Evolutionary conservation across 495 filamentous ascomycete genomes (phyloP).

Genomic region (Stereocaulon alpinum): DNA sequence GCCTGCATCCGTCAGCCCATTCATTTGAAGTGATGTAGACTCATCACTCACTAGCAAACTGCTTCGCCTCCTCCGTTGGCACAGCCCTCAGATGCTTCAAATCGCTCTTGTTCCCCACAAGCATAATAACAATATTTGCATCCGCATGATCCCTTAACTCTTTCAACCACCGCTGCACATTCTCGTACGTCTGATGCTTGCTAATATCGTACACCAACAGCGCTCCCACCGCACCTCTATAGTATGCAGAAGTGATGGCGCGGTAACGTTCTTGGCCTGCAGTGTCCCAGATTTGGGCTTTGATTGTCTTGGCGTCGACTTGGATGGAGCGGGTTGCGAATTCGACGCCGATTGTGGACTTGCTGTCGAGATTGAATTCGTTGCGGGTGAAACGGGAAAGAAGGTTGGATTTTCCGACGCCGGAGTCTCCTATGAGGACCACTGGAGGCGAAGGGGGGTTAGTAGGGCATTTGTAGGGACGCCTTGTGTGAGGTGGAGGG

Average conservation of each 20-base stretch:
- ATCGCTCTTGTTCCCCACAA: conserved; percentile 99
- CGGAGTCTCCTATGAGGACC: conserved; percentile 96
- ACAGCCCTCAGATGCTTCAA: conserved; percentile 95
- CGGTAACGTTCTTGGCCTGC: conserved; percentile 98
- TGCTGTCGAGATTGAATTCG: conserved; percentile 99
- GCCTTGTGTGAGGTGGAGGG: background rate
- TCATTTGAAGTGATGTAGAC: no score
- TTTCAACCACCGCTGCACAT: conserved; percentile 98
- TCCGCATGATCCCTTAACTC: conserved; percentile 97
- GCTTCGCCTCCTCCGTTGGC: conserved; percentile 95
- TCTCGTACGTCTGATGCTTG: conserved; percentile 98
- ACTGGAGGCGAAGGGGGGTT: conserved; percentile 43
- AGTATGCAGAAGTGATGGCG: conserved; percentile 98
- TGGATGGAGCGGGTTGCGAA: conserved; percentile 98
- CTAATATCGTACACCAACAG: conserved; percentile 99
- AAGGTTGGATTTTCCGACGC: conserved; percentile 99
- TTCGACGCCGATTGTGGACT: conserved; percentile 99
- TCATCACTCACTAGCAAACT: conserved; percentile 76
- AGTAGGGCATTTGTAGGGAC: conserved; percentile 13
- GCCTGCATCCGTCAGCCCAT: conserved; percentile 44
- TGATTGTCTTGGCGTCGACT: conserved; percentile 99
- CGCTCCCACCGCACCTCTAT: conserved; percentile 92
- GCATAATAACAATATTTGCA: conserved; percentile 99
- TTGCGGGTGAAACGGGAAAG: conserved; percentile 99
- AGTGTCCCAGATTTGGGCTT: conserved; percentile 99